These are phyloP conservation scores for Schoenoplectus triqueter DNA, from an alignment of 202 grass and related monocot species.

Conservation along the genomic window DNA sequence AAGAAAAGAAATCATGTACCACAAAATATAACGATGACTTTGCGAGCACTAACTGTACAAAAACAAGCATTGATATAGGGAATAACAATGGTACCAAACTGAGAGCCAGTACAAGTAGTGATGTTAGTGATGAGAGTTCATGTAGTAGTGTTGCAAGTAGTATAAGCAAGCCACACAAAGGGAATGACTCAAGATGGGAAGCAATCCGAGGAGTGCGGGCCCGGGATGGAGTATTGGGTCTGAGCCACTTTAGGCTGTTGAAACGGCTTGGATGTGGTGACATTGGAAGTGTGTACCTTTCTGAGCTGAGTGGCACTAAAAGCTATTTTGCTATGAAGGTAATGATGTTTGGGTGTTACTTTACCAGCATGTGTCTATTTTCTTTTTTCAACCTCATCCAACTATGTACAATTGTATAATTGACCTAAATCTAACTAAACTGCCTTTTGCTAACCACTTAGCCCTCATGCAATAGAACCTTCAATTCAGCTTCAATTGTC, in stretches of 20 bases:
- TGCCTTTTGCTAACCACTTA: neutral
- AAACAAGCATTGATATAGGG: constrained; percentile 36
- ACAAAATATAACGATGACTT: constrained; percentile 35
- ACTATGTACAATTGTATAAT: neutral
- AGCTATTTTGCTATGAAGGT: constrained; percentile 94
- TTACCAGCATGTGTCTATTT: neutral
- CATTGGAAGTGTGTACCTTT: constrained; percentile 86
- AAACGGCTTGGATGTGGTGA: constrained; percentile 81
- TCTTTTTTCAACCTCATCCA: neutral
- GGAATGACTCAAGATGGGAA: constrained; percentile 83
- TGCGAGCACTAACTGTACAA: constrained; percentile 47
- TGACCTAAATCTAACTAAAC: neutral
- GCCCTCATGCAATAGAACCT: neutral
- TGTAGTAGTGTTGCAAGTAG: constrained; percentile 73
- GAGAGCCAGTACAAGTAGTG: constrained; percentile 70
- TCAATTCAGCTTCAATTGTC: neutral
- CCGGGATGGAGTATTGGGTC: constrained; percentile 64
- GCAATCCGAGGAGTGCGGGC: constrained; percentile 64
- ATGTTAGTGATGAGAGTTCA: constrained; percentile 80
- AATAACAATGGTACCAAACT: constrained; percentile 56
- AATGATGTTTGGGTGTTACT: constrained; percentile 36
- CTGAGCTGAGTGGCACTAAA: constrained; percentile 72
- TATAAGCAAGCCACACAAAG: constrained; percentile 78
- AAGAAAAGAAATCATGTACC: constrained; percentile 43
- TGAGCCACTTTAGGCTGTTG: constrained; percentile 82